Evolutionary conservation across 768 basidiomycete genomes (phyloP).

Genomic region (Tulasnella sp.): DNA sequence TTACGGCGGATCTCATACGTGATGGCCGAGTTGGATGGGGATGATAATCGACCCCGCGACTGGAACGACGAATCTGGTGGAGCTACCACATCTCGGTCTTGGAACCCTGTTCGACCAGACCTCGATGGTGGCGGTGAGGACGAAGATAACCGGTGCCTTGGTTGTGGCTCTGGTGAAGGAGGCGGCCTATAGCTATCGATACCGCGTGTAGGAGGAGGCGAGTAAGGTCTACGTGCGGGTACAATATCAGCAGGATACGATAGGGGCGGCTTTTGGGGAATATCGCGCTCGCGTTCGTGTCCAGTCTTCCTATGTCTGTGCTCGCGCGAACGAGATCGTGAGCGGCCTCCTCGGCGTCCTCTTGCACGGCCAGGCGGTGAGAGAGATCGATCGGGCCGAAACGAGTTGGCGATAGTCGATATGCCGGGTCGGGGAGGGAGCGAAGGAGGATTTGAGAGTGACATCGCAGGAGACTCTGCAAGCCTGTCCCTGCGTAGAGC

Average conservation of each 20-base stretch:
- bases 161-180: not conserved
- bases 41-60: not conserved
- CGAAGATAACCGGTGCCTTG: not conserved
- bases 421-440: not conserved
- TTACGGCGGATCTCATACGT: not conserved
- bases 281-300: too few species aligned
- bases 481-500: not conserved
- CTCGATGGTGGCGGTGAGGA: not conserved
- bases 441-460: not conserved
- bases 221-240: not conserved
- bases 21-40: not conserved
- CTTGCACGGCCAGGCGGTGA: not conserved
- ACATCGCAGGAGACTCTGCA: not conserved
- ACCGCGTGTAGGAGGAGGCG: not conserved
- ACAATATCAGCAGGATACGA: not conserved
- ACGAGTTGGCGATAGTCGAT: not conserved
- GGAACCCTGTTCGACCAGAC: too few species aligned
- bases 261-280: too few species aligned
- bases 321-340: not conserved
- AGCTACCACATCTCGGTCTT: too few species aligned
- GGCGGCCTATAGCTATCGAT: not conserved
- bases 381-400: not conserved
- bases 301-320: slow-evolving; percentile 4
- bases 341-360: not conserved
- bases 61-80: not conserved